Evolutionary conservation across 441 rosid genomes (phyloP).

Genomic region (Croton laevigatus): DNA sequence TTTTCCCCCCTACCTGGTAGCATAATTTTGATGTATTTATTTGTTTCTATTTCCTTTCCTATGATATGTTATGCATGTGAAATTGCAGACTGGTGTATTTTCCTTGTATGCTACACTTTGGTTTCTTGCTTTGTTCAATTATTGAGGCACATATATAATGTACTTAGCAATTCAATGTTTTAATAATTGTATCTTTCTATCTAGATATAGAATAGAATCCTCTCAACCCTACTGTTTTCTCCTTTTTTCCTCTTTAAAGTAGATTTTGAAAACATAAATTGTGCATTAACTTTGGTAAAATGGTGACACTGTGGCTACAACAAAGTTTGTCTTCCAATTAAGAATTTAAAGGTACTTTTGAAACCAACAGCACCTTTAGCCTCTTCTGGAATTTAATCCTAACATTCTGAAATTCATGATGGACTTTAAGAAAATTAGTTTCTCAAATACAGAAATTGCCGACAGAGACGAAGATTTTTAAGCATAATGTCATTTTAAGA

Average conservation of each 20-base stretch:
- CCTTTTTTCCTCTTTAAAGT: constrained; percentile 1
- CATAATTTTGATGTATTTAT: not conserved
- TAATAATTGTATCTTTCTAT: not conserved
- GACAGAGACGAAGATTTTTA: not conserved
- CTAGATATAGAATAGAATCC: not conserved
- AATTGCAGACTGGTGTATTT: not conserved
- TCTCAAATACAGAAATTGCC: not conserved
- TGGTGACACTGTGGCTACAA: not conserved
- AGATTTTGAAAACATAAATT: not conserved
- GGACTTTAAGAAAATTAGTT: not conserved
- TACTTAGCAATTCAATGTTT: not conserved
- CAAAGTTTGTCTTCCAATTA: not conserved
- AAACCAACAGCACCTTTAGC: not conserved
- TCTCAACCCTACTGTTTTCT: not conserved
- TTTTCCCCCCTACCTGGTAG: not conserved
- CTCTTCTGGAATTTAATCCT: not conserved
- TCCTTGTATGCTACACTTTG: not conserved
- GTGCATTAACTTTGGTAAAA: not conserved
- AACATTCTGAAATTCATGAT: not conserved
- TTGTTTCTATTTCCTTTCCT: not conserved
- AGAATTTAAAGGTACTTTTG: not conserved
- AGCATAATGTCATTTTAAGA: not conserved
- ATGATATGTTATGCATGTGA: not conserved
- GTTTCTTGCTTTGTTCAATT: not conserved
- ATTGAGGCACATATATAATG: not conserved